These are phyloP conservation scores for Naematelia encephala DNA, from an alignment of 768 basidiomycete species.

Conservation along the genomic window DNA sequence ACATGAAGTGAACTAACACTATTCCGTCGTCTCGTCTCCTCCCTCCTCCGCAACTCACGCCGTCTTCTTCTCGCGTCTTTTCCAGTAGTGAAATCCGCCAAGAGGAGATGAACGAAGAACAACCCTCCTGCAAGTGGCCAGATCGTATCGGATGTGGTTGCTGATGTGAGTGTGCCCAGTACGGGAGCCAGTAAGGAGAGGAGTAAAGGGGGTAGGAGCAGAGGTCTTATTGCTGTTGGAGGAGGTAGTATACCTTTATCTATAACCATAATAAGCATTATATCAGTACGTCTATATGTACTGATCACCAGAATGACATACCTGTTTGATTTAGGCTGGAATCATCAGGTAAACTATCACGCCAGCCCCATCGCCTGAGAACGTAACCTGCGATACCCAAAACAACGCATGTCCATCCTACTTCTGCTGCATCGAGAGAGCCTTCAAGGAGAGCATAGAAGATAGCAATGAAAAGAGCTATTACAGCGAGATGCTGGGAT, in stretches of 20 bases:
- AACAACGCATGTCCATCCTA: slow-evolving; percentile 28
- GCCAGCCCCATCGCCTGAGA: slow-evolving; percentile 32
- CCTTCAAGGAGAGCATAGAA: slow-evolving; percentile 54
- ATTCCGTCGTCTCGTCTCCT: slow-evolving; percentile 16
- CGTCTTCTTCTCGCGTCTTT: slow-evolving; percentile 27
- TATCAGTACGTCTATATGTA: neutral
- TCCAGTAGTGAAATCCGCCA: slow-evolving; percentile 64
- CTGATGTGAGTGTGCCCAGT: slow-evolving; percentile 82
- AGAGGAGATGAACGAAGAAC: slow-evolving; percentile 72
- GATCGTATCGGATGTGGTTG: slow-evolving; percentile 93
- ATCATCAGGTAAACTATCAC: neutral
- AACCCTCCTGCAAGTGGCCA: slow-evolving; percentile 89
- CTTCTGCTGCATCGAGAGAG: slow-evolving; percentile 10
- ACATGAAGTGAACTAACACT: slow-evolving; percentile 13
- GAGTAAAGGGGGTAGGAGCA: slow-evolving; percentile 75
- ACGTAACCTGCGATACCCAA: slow-evolving; percentile 15
- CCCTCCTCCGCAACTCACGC: slow-evolving; percentile 17
- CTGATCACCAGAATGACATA: neutral
- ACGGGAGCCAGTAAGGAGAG: slow-evolving; percentile 89
- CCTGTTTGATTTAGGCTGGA: neutral
- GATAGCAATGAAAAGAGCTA: slow-evolving; percentile 74
- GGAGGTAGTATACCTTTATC: slow-evolving; percentile 19
- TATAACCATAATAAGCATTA: neutral
- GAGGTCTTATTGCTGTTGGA: slow-evolving; percentile 32
- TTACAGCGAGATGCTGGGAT: slow-evolving; percentile 76